Conservation (phyloP, 257 asterid genomes). For the Forsythia viridissima region DNA sequence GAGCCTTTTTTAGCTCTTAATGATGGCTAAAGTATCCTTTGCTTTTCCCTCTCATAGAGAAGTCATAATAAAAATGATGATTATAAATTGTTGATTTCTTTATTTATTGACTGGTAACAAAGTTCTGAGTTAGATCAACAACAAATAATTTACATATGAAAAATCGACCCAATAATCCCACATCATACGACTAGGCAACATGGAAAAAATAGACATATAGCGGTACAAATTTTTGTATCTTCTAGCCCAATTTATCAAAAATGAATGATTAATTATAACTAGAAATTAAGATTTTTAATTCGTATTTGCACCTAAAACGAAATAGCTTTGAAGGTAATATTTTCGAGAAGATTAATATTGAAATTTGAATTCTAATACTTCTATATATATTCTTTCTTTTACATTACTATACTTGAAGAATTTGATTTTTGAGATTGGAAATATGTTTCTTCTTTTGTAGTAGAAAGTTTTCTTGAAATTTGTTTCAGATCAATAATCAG, state of each 20-base stretch:
- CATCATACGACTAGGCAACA: neutral
- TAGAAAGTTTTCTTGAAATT: slow-evolving; percentile 16
- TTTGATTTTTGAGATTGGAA: neutral
- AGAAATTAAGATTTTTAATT: no score
- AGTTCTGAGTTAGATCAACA: no score
- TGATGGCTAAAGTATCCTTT: neutral
- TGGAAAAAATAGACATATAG: no score
- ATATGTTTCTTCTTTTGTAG: neutral
- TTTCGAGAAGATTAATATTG: neutral
- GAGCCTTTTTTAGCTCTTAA: neutral
- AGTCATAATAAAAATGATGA: no score
- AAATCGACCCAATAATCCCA: neutral
- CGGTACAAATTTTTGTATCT: neutral
- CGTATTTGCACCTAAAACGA: neutral
- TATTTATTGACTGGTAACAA: neutral
- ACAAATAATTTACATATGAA: neutral
- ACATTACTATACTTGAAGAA: neutral
- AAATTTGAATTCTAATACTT: neutral
- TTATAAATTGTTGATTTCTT: neutral
- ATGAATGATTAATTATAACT: no score
- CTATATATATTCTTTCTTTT: neutral
- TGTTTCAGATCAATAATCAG: slow-evolving; percentile 28
- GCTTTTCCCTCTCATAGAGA: neutral
- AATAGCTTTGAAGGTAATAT: neutral
- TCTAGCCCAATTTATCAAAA: neutral